Percentiles rank a stretch among this genome's conserved stretches.
Evolutionary conservation across 768 basidiomycete genomes (phyloP).

Genomic region (Leccinellum luteum): DNA sequence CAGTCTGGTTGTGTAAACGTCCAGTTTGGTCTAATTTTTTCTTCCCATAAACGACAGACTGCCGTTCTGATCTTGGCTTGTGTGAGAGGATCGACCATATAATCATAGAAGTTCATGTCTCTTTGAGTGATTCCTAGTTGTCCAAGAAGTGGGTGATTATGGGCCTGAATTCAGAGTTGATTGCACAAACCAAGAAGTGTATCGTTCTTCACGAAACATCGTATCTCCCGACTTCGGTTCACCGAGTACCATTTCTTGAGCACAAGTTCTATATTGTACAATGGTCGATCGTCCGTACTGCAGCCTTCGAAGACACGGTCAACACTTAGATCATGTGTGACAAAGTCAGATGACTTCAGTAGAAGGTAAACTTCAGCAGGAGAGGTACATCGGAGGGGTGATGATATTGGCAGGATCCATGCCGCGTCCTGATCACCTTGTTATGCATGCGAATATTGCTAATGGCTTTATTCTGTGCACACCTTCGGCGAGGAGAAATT

Average conservation of each 20-base stretch:
- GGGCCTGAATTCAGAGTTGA: background rate
- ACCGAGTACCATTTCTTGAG: constrained; percentile 89
- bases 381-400: constrained; percentile 82
- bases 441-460: background rate
- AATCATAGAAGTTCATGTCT: constrained; percentile 87
- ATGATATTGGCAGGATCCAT: constrained; percentile 83
- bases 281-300: constrained; percentile 10
- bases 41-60: constrained; percentile 65
- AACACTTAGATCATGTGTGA: constrained; percentile 69
- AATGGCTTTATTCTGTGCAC: constrained; percentile 14
- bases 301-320: constrained; percentile 70
- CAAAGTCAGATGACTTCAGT: constrained; percentile 90
- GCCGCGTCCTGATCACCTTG: constrained; percentile 70
- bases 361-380: constrained; percentile 90
- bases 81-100: constrained; percentile 63
- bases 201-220: constrained; percentile 84
- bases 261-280: constrained; percentile 77
- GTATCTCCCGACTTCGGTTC: constrained; percentile 78
- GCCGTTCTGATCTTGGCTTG: constrained; percentile 49
- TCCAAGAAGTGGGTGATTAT: background rate
- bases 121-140: constrained; percentile 77
- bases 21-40: constrained; percentile 62
- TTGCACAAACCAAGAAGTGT: constrained; percentile 59
- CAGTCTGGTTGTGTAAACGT: constrained; percentile 54
- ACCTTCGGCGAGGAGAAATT: constrained; percentile 96